phyloP scores from a whole-genome alignment of 2,329 filamentous ascomycete species.

The Fusarium circinatum region DNA sequence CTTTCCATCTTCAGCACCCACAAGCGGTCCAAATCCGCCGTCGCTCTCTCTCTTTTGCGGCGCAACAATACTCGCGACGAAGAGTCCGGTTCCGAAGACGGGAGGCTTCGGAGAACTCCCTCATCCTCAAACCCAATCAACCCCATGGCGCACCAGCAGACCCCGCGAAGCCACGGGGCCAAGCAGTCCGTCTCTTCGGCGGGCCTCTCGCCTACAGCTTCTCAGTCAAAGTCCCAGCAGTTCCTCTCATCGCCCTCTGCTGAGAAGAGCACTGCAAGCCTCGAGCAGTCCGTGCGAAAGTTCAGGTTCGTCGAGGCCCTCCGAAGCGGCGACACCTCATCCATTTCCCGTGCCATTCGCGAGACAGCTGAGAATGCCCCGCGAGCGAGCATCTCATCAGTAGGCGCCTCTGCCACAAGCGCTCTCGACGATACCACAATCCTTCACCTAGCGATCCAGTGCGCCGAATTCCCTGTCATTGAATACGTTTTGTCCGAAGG shows the following conservation, averaged over 20 bases:
- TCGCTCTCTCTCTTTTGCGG: constrained; percentile 64
- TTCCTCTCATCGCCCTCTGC: constrained; percentile 46
- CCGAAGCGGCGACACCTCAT: constrained; percentile 87
- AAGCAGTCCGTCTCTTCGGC: constrained; percentile 58
- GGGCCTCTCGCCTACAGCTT: constrained; percentile 56
- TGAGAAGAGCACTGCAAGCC: constrained; percentile 62
- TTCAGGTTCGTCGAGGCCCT: constrained; percentile 95
- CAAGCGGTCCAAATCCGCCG: constrained; percentile 65
- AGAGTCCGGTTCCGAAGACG: constrained; percentile 65
- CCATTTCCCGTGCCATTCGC: constrained; percentile 86
- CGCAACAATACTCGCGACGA: constrained; percentile 62
- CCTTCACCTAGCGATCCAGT: constrained; percentile 93
- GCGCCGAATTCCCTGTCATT: constrained; percentile 89
- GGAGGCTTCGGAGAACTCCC: constrained; percentile 52
- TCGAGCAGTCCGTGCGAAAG: constrained; percentile 93
- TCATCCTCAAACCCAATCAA: constrained; percentile 46
- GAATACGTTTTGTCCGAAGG: constrained; percentile 91
- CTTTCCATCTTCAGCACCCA: constrained; percentile 48
- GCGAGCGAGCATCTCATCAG: constrained; percentile 67
- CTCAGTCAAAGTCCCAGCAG: constrained; percentile 28
- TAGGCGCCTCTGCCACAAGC: constrained; percentile 54
- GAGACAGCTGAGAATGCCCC: constrained; percentile 67
- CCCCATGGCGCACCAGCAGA: constrained; percentile 50
- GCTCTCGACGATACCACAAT: constrained; percentile 85
- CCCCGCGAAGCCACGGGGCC: constrained; percentile 56